Evolutionary conservation across 805 yeast species (phyloP), one percentile per base, ranked within the genome.

Genomic region (Millerozyma miso): DNA sequence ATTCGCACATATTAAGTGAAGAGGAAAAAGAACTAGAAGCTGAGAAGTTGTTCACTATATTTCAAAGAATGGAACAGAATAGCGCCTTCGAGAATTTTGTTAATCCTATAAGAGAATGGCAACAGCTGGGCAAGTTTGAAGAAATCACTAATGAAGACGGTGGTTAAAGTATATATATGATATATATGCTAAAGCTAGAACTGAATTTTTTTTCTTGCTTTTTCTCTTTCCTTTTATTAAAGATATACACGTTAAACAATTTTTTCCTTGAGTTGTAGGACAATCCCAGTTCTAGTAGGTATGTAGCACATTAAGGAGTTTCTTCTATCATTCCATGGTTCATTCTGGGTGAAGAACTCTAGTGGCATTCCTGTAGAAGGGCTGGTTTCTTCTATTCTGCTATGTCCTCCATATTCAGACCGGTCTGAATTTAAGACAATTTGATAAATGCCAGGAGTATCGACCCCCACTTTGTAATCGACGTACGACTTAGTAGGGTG

Each of bases 401-500:
- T 71, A 58, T 86, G 95, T 3, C 99, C 98, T 23, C 96, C 96
- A 64, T 74, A 87, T 50, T 76, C 73, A 13, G 59, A 63, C 40
- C 74, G 73, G 57, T 91, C 99, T 2, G 90, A 73, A 56, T 85
- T 85, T 54, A 93, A 69, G 20, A 87, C 81, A 39, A 90, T 73
- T 50, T 73, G 75, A 62, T 91, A 91, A 39, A 69, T 70, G 5
- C 98, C 99, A 0, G 91, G 73, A 10, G 55, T 67, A 19, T 91
- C 89, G 16, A 88, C 87, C n/a, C 99, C 98, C 38, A 91, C 73
- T 58, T 95, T 79, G 67, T 90, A 91, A 64, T 88, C 96, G 1
- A 87, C 71, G 63, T 72, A 91, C 2, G 95, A 85, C 43, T 87
- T 69, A 0, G 85, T 76, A 26, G 96, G 95, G 63, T 91, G 88